phyloP scores from a whole-genome alignment of 2,329 filamentous ascomycete genomes.

The Lasiodiplodia sp. region DNA sequence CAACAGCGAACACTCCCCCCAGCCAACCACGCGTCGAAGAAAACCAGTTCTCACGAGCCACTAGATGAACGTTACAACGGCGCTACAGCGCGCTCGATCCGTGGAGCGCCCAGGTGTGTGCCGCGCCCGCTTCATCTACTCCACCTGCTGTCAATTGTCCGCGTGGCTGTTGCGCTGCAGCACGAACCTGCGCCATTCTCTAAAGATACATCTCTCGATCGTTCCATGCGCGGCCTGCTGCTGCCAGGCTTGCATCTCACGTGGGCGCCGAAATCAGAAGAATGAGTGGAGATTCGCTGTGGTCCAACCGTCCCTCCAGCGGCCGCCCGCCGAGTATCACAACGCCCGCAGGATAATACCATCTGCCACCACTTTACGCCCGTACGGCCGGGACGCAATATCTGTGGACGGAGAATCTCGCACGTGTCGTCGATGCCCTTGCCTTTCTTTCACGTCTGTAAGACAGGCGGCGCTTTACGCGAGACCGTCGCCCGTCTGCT shows the following conservation, averaged over 20 bases:
- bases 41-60: slow-evolving; percentile 6
- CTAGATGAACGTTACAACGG: slow-evolving; percentile 14
- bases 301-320: background rate
- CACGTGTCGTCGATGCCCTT: slow-evolving; percentile 11
- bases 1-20: background rate
- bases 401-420: background rate
- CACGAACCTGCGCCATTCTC: background rate
- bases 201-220: background rate
- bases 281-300: slow-evolving; percentile 9
- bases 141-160: slow-evolving; percentile 17
- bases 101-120: background rate
- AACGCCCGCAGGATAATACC: background rate
- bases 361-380: background rate
- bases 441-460: background rate
- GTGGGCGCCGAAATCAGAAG: slow-evolving; percentile 17
- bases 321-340: slow-evolving; percentile 8
- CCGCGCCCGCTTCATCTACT: background rate
- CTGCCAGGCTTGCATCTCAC: slow-evolving; percentile 20
- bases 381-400: slow-evolving; percentile 2
- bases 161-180: slow-evolving; percentile 6
- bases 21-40: background rate
- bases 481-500: slow-evolving; percentile 13
- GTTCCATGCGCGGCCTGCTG: slow-evolving; percentile 4
- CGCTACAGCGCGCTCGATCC: slow-evolving; percentile 9
- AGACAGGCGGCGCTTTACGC: slow-evolving; percentile 19